phyloP scores from a whole-genome alignment of 495 filamentous ascomycete species.

The Penicillium waksmanii region DNA sequence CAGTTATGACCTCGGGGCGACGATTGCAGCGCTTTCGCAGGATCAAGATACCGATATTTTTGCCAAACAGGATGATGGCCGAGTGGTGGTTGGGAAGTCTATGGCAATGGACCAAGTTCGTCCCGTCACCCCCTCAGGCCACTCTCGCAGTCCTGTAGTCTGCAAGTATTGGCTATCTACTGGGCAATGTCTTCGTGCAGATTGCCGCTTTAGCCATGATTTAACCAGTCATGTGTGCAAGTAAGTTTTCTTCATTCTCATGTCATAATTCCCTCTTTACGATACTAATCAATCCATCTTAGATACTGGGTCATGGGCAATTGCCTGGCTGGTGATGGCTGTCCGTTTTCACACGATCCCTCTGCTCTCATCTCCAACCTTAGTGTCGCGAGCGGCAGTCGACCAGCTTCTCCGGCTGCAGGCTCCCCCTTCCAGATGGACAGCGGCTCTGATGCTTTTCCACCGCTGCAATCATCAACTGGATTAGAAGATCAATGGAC shows the following conservation, averaged over 20 bases:
- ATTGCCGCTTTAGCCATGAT: constrained; percentile 97
- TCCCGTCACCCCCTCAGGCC: constrained; percentile 71
- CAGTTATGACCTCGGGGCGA: constrained; percentile 89
- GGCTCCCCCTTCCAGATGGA: constrained; percentile 77
- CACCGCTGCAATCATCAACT: constrained; percentile 63
- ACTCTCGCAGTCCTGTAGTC: constrained; percentile 78
- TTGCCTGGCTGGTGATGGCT: constrained; percentile 91
- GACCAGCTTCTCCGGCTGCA: constrained; percentile 38
- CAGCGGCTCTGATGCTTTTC: constrained; percentile 75
- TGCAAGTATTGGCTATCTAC: constrained; percentile 96
- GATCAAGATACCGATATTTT: constrained; percentile 39
- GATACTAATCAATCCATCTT: constrained; percentile 12
- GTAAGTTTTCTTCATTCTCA: constrained; percentile 56
- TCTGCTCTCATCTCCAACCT: constrained; percentile 73
- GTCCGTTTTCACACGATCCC: constrained; percentile 97
- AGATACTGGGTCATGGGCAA: constrained; percentile 98
- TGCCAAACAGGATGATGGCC: constrained; percentile 43
- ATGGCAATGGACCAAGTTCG: constrained; percentile 73
- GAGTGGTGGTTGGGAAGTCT: constrained; percentile 86
- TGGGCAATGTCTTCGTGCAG: constrained; percentile 89
- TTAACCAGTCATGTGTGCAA: constrained; percentile 97
- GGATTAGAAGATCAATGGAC: constrained; percentile 60
- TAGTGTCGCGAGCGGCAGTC: constrained; percentile 62
- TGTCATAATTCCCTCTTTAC: not conserved
- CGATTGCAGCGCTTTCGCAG: constrained; percentile 84